These are phyloP conservation scores for Salinomyces thailandicus DNA, from an alignment of 2,329 filamentous ascomycete genomes.

Conservation along the genomic window DNA sequence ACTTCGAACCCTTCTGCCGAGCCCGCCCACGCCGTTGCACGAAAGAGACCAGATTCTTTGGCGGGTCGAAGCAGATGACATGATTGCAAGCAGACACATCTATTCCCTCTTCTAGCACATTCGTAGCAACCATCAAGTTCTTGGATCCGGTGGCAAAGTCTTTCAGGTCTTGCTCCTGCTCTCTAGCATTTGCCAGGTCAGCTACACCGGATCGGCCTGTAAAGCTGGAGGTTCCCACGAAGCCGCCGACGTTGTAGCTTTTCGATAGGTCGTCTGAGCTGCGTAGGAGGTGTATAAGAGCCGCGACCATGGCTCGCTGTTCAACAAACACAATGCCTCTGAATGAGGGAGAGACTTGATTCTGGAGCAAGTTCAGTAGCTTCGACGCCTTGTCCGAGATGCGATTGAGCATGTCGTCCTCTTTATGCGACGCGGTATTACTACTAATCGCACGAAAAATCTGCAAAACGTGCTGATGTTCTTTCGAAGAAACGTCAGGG, in stretches of 20 bases:
- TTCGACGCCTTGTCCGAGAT: constrained; percentile 12
- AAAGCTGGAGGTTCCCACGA: constrained; percentile 42
- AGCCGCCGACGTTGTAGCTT: constrained; percentile 35
- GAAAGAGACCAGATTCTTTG: constrained; percentile 53
- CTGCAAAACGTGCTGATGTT: constrained; percentile 23
- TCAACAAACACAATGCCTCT: constrained; percentile 39
- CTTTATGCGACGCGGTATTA: background rate
- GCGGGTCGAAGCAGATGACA: constrained; percentile 54
- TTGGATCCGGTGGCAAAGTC: constrained; percentile 44
- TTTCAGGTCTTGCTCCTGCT: constrained; percentile 42
- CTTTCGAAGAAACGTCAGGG: constrained; percentile 23
- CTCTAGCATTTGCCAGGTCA: constrained; percentile 38
- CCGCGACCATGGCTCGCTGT: constrained; percentile 34
- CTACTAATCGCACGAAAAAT: constrained; percentile 7
- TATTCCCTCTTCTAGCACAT: constrained; percentile 51
- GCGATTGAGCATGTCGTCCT: too few species aligned
- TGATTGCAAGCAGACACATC: constrained; percentile 54
- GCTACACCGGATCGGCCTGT: constrained; percentile 36
- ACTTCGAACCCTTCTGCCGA: constrained; percentile 44
- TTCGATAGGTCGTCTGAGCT: constrained; percentile 18
- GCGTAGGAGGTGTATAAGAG: constrained; percentile 24
- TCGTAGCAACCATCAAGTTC: constrained; percentile 49
- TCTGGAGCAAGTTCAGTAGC: constrained; percentile 15
- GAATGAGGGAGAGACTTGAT: constrained; percentile 16
- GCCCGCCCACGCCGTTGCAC: constrained; percentile 56